A percentile compares a stretch with the other conserved stretches of the same genome.
Evolutionary conservation across 108 stramenopile species (phyloP).

Genomic region (Pseudonitzschia pungens): DNA sequence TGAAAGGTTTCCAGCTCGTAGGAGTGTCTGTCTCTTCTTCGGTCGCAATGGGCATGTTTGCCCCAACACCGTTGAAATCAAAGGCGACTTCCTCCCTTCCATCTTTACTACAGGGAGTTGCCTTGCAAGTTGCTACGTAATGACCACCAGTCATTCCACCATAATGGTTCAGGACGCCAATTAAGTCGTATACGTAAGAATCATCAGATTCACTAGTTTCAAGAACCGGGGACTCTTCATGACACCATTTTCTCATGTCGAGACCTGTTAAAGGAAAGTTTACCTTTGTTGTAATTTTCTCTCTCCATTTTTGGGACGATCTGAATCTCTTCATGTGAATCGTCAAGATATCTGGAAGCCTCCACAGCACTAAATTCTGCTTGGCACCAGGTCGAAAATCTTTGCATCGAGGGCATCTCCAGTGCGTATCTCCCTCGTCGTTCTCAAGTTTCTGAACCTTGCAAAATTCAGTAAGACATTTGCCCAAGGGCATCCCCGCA

Average conservation of each 20-base stretch:
- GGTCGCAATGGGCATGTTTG: constrained; percentile 24
- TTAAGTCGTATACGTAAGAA: constrained; percentile 78
- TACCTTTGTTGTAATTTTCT: constrained; percentile 93
- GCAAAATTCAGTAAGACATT: constrained; percentile 87
- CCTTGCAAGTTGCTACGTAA: constrained; percentile 94
- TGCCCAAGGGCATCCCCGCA: constrained; percentile 73
- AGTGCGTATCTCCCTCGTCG: constrained; percentile 52
- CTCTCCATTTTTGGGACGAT: constrained; percentile 85
- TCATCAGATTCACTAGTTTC: constrained; percentile 41
- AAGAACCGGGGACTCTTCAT: constrained; percentile 57
- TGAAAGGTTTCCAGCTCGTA: constrained; percentile 65
- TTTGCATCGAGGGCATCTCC: constrained; percentile 87
- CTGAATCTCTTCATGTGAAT: constrained; percentile 97
- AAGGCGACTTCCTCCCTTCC: constrained; percentile 87
- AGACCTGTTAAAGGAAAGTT: constrained; percentile 90
- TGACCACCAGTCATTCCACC: constrained; percentile 96
- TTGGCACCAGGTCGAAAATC: constrained; percentile 76
- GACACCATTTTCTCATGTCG: constrained; percentile 85
- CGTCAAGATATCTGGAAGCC: constrained; percentile 88
- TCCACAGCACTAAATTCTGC: constrained; percentile 88
- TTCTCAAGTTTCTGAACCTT: constrained; percentile 75
- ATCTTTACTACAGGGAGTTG: constrained; percentile 76
- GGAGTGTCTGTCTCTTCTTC: constrained; percentile 44
- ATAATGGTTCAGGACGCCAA: constrained; percentile 94
- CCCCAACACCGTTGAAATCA: constrained; percentile 66